Evolutionary conservation across 352 stramenopile species (phyloP).

Genomic region (Globisporangium parvum): DNA sequence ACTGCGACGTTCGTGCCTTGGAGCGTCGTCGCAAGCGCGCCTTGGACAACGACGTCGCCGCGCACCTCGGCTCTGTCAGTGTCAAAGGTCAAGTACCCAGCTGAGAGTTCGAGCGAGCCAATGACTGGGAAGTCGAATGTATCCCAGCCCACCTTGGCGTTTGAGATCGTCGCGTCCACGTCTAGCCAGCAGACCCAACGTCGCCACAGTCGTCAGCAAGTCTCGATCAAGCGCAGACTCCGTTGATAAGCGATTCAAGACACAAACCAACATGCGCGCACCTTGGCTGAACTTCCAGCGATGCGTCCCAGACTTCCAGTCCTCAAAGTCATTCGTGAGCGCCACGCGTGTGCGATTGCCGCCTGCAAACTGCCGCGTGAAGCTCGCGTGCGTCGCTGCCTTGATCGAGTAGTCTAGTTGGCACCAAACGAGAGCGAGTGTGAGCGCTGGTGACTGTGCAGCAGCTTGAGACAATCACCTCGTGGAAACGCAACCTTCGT

Average conservation of each 20-base stretch:
- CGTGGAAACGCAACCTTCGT: constrained; percentile 38
- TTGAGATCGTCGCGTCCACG: constrained; percentile 11
- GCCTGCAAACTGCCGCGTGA: constrained; percentile 73
- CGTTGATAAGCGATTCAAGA: not conserved
- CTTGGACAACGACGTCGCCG: constrained; percentile 53
- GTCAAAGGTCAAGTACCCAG: constrained; percentile 74
- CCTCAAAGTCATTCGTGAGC: constrained; percentile 94
- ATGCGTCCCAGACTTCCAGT: constrained; percentile 90
- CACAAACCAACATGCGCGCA: not conserved
- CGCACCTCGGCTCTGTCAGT: constrained; percentile 48
- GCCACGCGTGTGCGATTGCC: constrained; percentile 62
- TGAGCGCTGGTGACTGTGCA: not conserved
- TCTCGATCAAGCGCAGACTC: not conserved
- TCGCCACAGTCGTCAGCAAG: not conserved
- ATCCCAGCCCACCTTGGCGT: constrained; percentile 33
- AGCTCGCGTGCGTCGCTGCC: constrained; percentile 56
- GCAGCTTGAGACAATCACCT: not conserved
- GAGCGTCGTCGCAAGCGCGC: constrained; percentile 50
- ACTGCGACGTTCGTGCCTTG: constrained; percentile 88
- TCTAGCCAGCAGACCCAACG: not conserved
- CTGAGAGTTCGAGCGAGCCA: constrained; percentile 69
- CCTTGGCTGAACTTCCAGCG: constrained; percentile 41
- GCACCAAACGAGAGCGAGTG: not conserved
- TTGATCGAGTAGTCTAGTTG: constrained; percentile 80
- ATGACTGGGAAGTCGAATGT: constrained; percentile 62